Evolutionary conservation across 2,329 filamentous ascomycete species (phyloP).

Genomic region (Epichloe gansuensis): DNA sequence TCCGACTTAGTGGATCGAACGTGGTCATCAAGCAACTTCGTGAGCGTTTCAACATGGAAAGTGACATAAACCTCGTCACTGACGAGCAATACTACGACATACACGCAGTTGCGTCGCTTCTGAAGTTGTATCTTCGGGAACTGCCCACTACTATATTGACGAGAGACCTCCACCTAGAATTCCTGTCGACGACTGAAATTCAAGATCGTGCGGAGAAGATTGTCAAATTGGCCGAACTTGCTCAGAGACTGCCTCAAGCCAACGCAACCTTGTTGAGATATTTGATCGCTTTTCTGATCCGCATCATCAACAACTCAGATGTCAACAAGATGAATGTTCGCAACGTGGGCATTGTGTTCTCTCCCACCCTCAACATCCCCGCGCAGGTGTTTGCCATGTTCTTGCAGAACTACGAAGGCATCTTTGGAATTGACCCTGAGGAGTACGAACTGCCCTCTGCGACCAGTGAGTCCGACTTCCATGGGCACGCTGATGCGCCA

Average conservation of each 20-base stretch:
- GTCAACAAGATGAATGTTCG: constrained; percentile 97
- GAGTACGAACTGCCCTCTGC: constrained; percentile 46
- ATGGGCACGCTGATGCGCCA: constrained; percentile 17
- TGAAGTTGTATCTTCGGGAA: constrained; percentile 90
- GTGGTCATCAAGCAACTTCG: constrained; percentile 82
- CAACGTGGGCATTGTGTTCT: constrained; percentile 97
- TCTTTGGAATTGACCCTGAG: constrained; percentile 65
- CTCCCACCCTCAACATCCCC: constrained; percentile 91
- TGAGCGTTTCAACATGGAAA: constrained; percentile 87
- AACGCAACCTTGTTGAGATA: constrained; percentile 77
- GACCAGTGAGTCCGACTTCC: constrained; percentile 25
- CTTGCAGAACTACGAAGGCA: constrained; percentile 75
- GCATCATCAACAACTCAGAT: constrained; percentile 80
- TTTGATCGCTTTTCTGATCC: constrained; percentile 77
- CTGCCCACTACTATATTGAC: constrained; percentile 85
- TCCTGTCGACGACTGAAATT: constrained; percentile 73
- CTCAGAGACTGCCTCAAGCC: constrained; percentile 64
- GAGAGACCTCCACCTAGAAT: constrained; percentile 78
- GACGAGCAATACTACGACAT: constrained; percentile 88
- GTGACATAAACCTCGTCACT: constrained; percentile 74
- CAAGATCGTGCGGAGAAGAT: constrained; percentile 66
- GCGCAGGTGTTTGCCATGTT: constrained; percentile 90
- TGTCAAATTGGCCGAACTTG: constrained; percentile 60
- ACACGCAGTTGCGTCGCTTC: constrained; percentile 83
- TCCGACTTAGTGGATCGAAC: constrained; percentile 93